Evolutionary conservation across 2,329 filamentous ascomycete species (phyloP).

Genomic region (Colletotrichum brevisporum): DNA sequence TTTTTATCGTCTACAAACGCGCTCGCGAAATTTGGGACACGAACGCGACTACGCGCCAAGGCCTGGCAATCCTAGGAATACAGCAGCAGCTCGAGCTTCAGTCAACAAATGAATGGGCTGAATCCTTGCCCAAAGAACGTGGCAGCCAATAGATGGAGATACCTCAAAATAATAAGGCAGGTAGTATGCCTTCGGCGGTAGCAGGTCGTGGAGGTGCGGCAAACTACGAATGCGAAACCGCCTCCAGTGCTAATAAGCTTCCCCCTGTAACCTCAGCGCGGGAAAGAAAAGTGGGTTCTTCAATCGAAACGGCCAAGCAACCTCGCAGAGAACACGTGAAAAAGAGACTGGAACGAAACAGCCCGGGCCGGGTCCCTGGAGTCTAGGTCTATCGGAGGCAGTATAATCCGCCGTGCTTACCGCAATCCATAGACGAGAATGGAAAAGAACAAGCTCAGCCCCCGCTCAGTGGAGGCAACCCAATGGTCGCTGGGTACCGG

Average conservation of each 20-base stretch:
- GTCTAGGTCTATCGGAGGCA: background rate
- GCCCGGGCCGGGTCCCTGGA: background rate
- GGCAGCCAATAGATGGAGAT: background rate
- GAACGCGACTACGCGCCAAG: background rate
- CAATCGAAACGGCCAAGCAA: conserved; percentile 2
- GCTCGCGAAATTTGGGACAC: background rate
- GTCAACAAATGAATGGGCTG: too few species aligned
- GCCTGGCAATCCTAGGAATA: too few species aligned
- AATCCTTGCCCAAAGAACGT: too few species aligned
- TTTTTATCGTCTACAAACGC: background rate
- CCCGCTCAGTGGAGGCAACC: conserved; percentile 26
- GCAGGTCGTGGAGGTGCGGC: conserved; percentile 1
- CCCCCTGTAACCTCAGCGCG: conserved; percentile 11
- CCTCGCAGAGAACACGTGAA: conserved; percentile 14
- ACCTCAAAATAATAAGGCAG: background rate
- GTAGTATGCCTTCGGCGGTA: background rate
- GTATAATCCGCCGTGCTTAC: conserved; percentile 10
- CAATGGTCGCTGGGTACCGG: background rate
- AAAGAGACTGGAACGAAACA: conserved; percentile 25
- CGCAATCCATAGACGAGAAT: background rate
- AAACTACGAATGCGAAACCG: conserved; percentile 8
- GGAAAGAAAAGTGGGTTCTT: conserved; percentile 1
- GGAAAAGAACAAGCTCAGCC: background rate
- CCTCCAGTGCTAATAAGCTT: background rate
- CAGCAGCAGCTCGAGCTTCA: too few species aligned